Evolutionary conservation across 2,329 filamentous ascomycete species (phyloP), one percentile per base, ranked within the genome.

Genomic region (Massarina eburnea): DNA sequence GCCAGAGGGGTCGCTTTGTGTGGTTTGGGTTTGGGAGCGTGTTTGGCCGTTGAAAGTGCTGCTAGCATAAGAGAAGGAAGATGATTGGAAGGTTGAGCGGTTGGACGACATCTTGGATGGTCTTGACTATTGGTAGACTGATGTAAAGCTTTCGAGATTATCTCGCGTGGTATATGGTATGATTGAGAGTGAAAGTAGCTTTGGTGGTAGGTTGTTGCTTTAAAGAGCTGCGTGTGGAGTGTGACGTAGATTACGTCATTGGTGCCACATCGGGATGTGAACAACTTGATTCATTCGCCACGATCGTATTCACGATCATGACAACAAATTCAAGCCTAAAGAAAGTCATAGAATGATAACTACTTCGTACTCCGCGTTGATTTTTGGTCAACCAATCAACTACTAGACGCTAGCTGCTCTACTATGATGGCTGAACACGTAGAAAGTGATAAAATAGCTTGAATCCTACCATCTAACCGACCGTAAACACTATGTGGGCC

Each of bases 11-110:
- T 67, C 61, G 8, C 52, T 55, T 45, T 56, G 50, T 4, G 54
- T 62, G 22, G 49, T 43, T 37, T 67, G 55, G 17, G 50, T 55
- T 27, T 56, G 52, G 8, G 61, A 65, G 24, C 49, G 55, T 5
- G 60, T 65, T 30, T 57, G 48, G 3, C 64, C 64, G 50, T 68
- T 67, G 45, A 60, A 46, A 19, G 59, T 58, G 18, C 41, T 54
- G 20, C 51, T 55, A 30, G 48, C 55, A 36, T 46, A 64, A 42
- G 59, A 61, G 41, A 52, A 59, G 37, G 57, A 57, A 41, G 56
- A 54, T 33, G 61, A 66, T 33, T 59, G 48, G 52, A 58, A 65
- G 15, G 59, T 57, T 5, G 59, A 64, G 12, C 39, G 47, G 21
- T 42, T 41, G 34, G 53, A 46, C 6, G 40, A 48, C 41, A 42